Evolutionary conservation across 805 yeast species (phyloP), one percentile per base, ranked within the genome.

Genomic region (Zygotorulaspora danielsina): DNA sequence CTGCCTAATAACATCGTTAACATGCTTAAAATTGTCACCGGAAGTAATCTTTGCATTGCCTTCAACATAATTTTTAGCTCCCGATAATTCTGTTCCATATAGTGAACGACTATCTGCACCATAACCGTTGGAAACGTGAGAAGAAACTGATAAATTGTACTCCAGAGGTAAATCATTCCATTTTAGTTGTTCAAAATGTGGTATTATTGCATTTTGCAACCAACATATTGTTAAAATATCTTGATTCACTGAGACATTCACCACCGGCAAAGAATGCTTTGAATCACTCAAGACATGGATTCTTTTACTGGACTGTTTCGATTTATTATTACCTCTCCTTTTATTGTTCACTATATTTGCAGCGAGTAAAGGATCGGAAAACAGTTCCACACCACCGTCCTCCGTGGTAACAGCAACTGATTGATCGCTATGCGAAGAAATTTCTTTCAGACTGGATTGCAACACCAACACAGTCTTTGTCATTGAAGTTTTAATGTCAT

Each of bases 321-420:
- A 79, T 49, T 75, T 46, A 8, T 15, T 27, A 55, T 65, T 50
- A 50, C 71, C 70, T 70, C 67, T 73, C 70, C 66, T 72, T 64
- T 59, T 72, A n/a, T 59, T 65, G 8, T 48, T 51, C 13, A 48
- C 43, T 11, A 39, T 16, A 5, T 42, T 46, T 16, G 42, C 41
- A 19, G 50, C 45, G 10, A 59, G 51, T 47, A 67, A 66, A 4
- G 88, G 82, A 49, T 79, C 70, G 37, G 70, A 69, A 64, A 87
- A 89, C 1, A 85, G 54, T 57, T 88, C 96, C 6, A 84, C 67
- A 9, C 61, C 53, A 5, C 96, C 96, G 42, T 75, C 79, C 59
- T 87, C 95, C 9, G 89, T 83, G 5, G 82, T 67, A 0, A 76
- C 81, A 1, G 57, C 61, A 13, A 62, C 54, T 4, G 42, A 29